Base-by-base conservation (phyloP, 805 yeast species). In the Wickerhamiella sergipiensis region DNA sequence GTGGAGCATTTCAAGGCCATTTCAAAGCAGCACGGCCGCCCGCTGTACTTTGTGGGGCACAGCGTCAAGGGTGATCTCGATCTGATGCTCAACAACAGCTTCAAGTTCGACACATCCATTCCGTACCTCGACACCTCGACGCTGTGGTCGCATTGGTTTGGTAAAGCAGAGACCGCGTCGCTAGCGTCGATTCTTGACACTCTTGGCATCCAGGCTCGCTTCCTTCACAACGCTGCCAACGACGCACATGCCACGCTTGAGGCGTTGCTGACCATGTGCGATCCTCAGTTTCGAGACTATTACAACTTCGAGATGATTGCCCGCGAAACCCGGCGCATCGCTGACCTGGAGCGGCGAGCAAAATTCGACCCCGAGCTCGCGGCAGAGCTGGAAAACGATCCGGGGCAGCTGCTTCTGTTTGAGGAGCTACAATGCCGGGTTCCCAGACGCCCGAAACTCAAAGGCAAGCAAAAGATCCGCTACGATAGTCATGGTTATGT, bases 141-240 rank as follows among this genome's bases (percentile, higher is more conserved):
- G 8, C 47, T 81, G 0, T 76, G 73, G 67, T 58, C 60, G 2
- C 17, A 23, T 18, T 23, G 29, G 19, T 23, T 43, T 15, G 33
- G 21, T 19, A 43, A n/a, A 17, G 19, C 19, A 4, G 36, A 24
- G 15, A 15, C 18, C 10, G 19, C 24, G 6, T 67, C 73, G 7
- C 61, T 82, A 44, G 70, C 76, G 15, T 73, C 71, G 19, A 61
- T 76, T 0, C 65, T 81, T 17, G 62, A 75, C 42, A 60, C 70
- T 46, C 64, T 77, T 47, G 66, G 68, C 24, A 70, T 82, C 6
- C 83, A 85, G 1, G 79, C 78, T 59, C 73, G 79, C 0, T 72
- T 69, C 55, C 65, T 82, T 46, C 88, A 82, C 61, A 82, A 82
- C 60, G 88, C 84, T 1, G 85, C 81, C 2, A 82, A 82, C 59